phyloP scores from a whole-genome alignment of 192 early-diverging fungal species.

The Coemansia sp. region DNA sequence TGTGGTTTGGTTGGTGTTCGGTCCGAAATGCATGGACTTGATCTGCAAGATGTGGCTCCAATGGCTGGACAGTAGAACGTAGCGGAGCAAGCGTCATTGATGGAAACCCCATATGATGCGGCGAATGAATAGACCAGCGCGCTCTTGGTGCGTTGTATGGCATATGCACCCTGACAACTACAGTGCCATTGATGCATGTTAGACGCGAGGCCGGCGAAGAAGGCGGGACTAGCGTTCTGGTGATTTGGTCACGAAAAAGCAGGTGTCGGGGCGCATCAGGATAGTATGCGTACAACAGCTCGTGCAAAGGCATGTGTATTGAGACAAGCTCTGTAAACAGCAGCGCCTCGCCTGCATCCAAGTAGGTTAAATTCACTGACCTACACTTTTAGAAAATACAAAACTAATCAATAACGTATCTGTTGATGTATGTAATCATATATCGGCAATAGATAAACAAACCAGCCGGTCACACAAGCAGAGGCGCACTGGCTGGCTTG shows the following conservation, averaged over 20 bases:
- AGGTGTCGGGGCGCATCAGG: slow-evolving; percentile 22
- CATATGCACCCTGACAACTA: slow-evolving; percentile 9
- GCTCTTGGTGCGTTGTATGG: slow-evolving; percentile 7
- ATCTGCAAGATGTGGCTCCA: not conserved
- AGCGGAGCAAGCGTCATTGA: not conserved
- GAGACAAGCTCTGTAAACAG: slow-evolving; percentile 18
- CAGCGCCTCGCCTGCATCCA: slow-evolving; percentile 12
- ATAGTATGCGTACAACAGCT: slow-evolving; percentile 31
- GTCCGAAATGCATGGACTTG: not conserved
- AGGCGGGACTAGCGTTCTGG: slow-evolving; percentile 22
- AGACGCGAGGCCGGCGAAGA: slow-evolving; percentile 12
- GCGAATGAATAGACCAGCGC: not conserved
- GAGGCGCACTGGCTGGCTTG: not conserved
- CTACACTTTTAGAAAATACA: slow-evolving; percentile 7
- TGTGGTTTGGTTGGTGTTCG: too few species aligned
- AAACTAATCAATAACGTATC: not conserved
- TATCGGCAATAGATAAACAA: too few species aligned
- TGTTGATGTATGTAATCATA: too few species aligned
- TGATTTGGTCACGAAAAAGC: slow-evolving; percentile 24
- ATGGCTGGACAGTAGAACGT: not conserved
- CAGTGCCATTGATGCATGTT: not conserved
- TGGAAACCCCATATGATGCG: not conserved
- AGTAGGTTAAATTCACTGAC: slow-evolving; percentile 6
- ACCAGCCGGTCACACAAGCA: not conserved
- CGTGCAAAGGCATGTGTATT: slow-evolving; percentile 21